Evolutionary conservation across 164 flowering plant species (phyloP), one percentile per base, ranked within the genome.

Genomic region (Cinnamomum chago): DNA sequence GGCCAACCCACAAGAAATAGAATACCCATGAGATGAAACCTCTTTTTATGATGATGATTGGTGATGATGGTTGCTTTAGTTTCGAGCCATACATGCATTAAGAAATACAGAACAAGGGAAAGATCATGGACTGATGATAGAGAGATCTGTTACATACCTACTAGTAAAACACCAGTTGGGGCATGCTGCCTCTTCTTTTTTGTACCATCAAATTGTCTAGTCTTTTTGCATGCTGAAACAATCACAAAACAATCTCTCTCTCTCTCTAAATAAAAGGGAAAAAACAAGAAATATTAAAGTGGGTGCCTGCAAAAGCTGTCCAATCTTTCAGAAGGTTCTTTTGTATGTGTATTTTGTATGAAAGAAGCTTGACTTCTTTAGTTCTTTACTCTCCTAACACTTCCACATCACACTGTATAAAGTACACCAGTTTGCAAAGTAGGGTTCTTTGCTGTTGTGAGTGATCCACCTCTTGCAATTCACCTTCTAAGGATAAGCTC

Each of bases 281-380:
- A 5, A 30, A 30, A 30, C 35, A 30, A 30, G 35, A 30, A 40
- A 40, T 40, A 40, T 40, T 71, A 78, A 81, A 81, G 76, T 72
- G 30, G 76, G 73, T 27, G 22, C 65, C 77, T 74, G 77, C 77
- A 76, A 81, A 78, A 72, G 81, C 77, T 60, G 73, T 76, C 70
- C 20, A 65, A 67, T 67, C 65, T 72, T 67, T 67, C 33, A 58
- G 47, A 73, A 52, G 73, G 60, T 78, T 75, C 77, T 72, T 50
- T 71, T 70, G 67, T 65, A 52, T 25, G 70, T 76, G 65, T 70
- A 68, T 68, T 40, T 40, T 76, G 77, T 73, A 40, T 25, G 72
- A 76, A 84, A 81, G 71, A 80, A 80, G 77, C 83, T 74, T 68
- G 25, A 11, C 78, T 74, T 73, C 68, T 82, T 5, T 40, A 40